Base-by-base conservation (phyloP, 2,329 filamentous ascomycete species). In the Clonostachys chloroleuca region DNA sequence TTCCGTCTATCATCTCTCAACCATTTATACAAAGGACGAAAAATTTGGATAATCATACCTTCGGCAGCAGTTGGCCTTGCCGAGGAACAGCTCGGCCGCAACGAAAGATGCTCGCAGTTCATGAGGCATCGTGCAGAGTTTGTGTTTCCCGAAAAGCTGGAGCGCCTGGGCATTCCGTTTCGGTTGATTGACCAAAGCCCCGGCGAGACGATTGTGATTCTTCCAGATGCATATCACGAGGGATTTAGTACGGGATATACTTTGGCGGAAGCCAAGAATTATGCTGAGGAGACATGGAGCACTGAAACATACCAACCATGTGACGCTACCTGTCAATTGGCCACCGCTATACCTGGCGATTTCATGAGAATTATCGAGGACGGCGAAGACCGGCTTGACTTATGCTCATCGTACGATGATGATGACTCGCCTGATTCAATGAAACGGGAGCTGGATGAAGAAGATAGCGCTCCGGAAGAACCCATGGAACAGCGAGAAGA, bases 211-310 rank as follows among this genome's bases (percentile, higher is more conserved):
- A 64, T 69, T 36, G 66, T 69, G 36, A 64, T 69, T 41, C 52
- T 69, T 8, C 66, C 66, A 1, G 66, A 69, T 46, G 66, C 66
- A 5, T 69, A 69, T 43, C 66, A 69, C 46, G 64, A 69, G 49
- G 66, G 66, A 3, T 69, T 69, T 49, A 68, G 66, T 53, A 68
- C 65, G n/a, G 66, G 66, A 0, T 69, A 69, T 46, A 69, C 65
- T 36, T 60, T 69, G 42, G 66, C 66, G 5, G 66, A 69, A 47
- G 66, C 66, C 36, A 69, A 67, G 49, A 69, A 69, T 44, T 69
- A 69, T 44, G 66, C 66, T 17, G 66, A 68, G 35, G 50, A 52
- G 12, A 54, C 52, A n/a, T 69, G 66, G 66, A 63, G 54, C 9
- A 60, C 61, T 6, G 59, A 60, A 33, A 59, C 56, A 4, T 69